Percentiles rank a stretch among this genome's conserved stretches.
These are phyloP conservation scores for Rhododendron molle DNA, from an alignment of 148 eudicot genomes.

Conservation along the genomic window DNA sequence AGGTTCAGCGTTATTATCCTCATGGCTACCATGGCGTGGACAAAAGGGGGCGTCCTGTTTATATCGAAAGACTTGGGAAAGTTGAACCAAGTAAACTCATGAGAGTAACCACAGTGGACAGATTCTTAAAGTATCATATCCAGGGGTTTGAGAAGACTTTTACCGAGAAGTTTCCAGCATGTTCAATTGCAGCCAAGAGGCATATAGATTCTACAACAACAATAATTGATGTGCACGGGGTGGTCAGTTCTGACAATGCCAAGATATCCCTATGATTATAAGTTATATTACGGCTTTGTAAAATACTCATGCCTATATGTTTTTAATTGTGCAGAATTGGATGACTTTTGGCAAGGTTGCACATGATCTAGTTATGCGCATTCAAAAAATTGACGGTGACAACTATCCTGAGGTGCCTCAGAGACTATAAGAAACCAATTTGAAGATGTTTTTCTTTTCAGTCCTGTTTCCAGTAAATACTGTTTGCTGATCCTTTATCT, in stretches of 20 bases:
- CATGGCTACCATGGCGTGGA: slow-evolving; percentile 98
- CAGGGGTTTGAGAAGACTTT: slow-evolving; percentile 91
- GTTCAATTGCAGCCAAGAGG: slow-evolving; percentile 88
- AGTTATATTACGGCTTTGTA: neutral
- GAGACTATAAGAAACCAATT: neutral
- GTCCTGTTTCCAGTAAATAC: neutral
- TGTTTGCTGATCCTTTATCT: slow-evolving; percentile 3
- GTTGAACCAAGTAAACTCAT: slow-evolving; percentile 78
- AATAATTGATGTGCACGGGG: slow-evolving; percentile 84
- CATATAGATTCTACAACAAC: slow-evolving; percentile 86
- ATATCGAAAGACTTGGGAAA: slow-evolving; percentile 88
- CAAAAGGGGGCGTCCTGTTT: slow-evolving; percentile 82
- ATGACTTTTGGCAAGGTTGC: slow-evolving; percentile 93
- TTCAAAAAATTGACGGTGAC: slow-evolving; percentile 90
- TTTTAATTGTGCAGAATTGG: slow-evolving; percentile 66
- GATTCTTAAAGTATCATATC: slow-evolving; percentile 81
- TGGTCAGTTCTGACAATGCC: slow-evolving; percentile 42
- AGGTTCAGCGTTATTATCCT: slow-evolving; percentile 73
- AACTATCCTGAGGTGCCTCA: slow-evolving; percentile 88
- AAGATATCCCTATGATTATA: neutral
- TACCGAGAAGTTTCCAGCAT: slow-evolving; percentile 89
- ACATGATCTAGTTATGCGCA: slow-evolving; percentile 82
- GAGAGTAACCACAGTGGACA: slow-evolving; percentile 79
- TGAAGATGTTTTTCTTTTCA: neutral
- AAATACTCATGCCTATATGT: slow-evolving; percentile 10